phyloP scores from a whole-genome alignment of 495 filamentous ascomycete species.

The Daldinia bambusicola region DNA sequence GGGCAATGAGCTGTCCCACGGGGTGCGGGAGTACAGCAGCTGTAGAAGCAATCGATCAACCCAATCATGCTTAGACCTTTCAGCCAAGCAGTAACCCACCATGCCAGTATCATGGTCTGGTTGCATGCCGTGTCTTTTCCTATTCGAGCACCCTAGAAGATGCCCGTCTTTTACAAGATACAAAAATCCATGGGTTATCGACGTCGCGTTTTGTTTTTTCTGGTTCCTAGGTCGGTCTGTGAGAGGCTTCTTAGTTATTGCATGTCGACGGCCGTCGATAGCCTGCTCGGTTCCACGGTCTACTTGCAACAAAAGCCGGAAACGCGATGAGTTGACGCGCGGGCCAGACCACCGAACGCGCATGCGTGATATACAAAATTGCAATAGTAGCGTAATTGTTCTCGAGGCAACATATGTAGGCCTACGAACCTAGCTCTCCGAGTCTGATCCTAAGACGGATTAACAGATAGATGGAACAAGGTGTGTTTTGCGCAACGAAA shows the following conservation, averaged over 20 bases:
- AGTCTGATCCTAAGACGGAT: conserved; percentile 12
- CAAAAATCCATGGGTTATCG: conserved; percentile 17
- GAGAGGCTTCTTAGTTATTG: conserved; percentile 16
- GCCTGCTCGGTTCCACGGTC: conserved; percentile 31
- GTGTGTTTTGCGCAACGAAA: conserved; percentile 42
- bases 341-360: conserved; percentile 33
- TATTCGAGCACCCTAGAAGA: conserved; percentile 15
- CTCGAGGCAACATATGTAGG: conserved; percentile 27
- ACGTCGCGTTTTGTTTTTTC: conserved; percentile 24
- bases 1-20: conserved; percentile 41
- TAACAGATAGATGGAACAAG: conserved; percentile 42
- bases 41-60: conserved; percentile 41
- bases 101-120: conserved; percentile 38
- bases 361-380: conserved; percentile 17
- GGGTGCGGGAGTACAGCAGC: conserved; percentile 45
- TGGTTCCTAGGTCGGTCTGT: conserved; percentile 19
- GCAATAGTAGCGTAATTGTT: conserved; percentile 11
- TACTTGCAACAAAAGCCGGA: conserved; percentile 22
- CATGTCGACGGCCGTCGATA: conserved; percentile 39
- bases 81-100: conserved; percentile 37
- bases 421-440: conserved; percentile 23
- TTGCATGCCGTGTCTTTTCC: conserved; percentile 32
- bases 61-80: conserved; percentile 34
- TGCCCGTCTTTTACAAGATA: conserved; percentile 8
- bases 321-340: conserved; percentile 38